These are phyloP conservation scores for Diaporthe eres DNA, from an alignment of 2,329 filamentous ascomycete genomes.

Conservation along the genomic window DNA sequence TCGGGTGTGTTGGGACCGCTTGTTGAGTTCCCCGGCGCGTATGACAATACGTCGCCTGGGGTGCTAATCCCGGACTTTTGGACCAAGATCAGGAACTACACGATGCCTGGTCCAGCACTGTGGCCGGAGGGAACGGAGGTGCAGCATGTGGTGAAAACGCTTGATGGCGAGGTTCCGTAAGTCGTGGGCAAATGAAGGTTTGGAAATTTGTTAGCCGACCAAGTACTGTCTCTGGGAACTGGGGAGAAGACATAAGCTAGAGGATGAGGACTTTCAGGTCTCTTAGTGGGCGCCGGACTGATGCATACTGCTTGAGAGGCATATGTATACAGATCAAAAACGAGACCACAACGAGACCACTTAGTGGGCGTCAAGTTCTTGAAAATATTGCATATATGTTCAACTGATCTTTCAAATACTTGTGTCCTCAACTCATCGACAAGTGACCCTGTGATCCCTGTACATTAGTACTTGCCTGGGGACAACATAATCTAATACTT, in stretches of 20 bases:
- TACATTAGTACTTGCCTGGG: too few species aligned
- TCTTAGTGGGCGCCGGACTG: too few species aligned
- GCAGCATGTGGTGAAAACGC: constrained; percentile 1
- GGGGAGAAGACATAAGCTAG: not conserved
- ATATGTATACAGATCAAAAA: too few species aligned
- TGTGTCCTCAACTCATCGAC: not conserved
- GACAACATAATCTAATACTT: too few species aligned
- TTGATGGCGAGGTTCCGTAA: constrained; percentile 2
- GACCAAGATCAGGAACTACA: constrained; percentile 5
- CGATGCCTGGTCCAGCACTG: not conserved
- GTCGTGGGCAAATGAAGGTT: not conserved
- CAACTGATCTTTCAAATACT: not conserved
- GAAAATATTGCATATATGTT: not conserved
- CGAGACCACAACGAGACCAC: too few species aligned
- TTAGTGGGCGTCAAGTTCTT: not conserved
- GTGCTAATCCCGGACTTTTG: constrained; percentile 12
- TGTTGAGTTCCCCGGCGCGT: not conserved
- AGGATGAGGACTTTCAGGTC: not conserved
- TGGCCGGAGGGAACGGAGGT: not conserved
- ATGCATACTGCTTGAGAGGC: too few species aligned
- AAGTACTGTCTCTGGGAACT: not conserved
- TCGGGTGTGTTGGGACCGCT: not conserved
- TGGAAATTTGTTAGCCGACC: not conserved
- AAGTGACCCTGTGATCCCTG: too few species aligned
- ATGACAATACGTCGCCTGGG: not conserved